Evolutionary conservation across 768 basidiomycete genomes (phyloP).

Genomic region (Amanita thiersii): DNA sequence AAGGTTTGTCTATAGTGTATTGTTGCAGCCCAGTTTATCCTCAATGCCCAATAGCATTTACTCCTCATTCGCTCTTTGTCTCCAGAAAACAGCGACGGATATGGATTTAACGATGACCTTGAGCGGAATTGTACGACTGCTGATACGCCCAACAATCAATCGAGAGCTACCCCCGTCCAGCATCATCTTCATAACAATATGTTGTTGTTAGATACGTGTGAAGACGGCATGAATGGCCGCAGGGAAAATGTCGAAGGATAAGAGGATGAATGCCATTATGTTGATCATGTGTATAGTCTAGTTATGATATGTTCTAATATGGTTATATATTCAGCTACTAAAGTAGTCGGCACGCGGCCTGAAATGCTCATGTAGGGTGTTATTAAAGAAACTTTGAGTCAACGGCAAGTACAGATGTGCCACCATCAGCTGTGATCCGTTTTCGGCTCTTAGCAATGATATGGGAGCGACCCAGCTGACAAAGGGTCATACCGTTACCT

Average conservation of each 20-base stretch:
- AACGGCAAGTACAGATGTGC: slow-evolving; percentile 46
- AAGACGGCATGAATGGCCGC: background rate
- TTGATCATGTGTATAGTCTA: background rate
- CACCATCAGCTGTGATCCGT: slow-evolving; percentile 57
- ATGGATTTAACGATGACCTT: too few species aligned
- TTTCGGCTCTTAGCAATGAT: slow-evolving; percentile 53
- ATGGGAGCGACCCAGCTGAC: slow-evolving; percentile 45
- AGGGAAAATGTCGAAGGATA: background rate
- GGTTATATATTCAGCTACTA: background rate
- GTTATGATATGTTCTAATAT: background rate
- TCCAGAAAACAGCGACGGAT: slow-evolving; percentile 26
- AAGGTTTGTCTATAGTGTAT: slow-evolving; percentile 36
- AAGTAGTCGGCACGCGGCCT: background rate
- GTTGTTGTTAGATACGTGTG: background rate
- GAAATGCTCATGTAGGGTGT: too few species aligned
- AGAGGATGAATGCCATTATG: background rate
- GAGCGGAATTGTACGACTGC: too few species aligned
- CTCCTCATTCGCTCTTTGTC: slow-evolving; percentile 61
- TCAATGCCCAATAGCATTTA: slow-evolving; percentile 36
- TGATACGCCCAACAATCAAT: too few species aligned
- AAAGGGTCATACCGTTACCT: slow-evolving; percentile 3
- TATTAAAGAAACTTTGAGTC: too few species aligned
- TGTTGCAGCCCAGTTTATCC: background rate
- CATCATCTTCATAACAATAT: background rate
- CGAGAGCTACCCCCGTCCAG: too few species aligned